Evolutionary conservation across 2,329 filamentous ascomycete genomes (phyloP).

Genomic region (Hypoxylon sp.): DNA sequence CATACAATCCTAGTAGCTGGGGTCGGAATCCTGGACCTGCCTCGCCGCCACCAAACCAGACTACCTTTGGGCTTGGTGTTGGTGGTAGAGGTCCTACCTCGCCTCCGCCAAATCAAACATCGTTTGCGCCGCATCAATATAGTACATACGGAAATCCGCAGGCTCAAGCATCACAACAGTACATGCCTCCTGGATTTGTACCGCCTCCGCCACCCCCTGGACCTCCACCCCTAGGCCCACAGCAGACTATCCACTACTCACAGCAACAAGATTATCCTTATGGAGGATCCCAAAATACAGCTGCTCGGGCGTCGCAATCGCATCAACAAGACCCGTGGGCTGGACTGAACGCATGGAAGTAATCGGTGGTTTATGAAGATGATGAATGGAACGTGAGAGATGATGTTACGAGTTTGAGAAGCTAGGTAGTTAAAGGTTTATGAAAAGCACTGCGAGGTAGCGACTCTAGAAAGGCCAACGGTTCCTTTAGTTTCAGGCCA

Average conservation of each 20-base stretch:
- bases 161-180: constrained; percentile 59
- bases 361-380: constrained; percentile 31
- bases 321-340: constrained; percentile 67
- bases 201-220: constrained; percentile 75
- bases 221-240: constrained; percentile 72
- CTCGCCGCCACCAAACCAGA: constrained; percentile 59
- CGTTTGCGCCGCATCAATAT: constrained; percentile 61
- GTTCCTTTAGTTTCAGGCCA: constrained; percentile 10
- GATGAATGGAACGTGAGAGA: constrained; percentile 30
- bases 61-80: constrained; percentile 55
- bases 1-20: constrained; percentile 72
- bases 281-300: constrained; percentile 44
- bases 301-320: constrained; percentile 54
- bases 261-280: constrained; percentile 50
- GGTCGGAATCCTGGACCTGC: constrained; percentile 71
- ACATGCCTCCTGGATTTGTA: constrained; percentile 71
- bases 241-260: constrained; percentile 72
- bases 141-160: constrained; percentile 64
- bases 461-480: constrained; percentile 22
- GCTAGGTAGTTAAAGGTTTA: constrained; percentile 9
- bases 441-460: constrained; percentile 24
- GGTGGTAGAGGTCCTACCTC: constrained; percentile 61
- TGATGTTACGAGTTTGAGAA: constrained; percentile 22
- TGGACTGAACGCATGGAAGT: constrained; percentile 68
- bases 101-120: constrained; percentile 67